Conservation (phyloP, 305 asterid species). For the Fraxinus xanthoxyloides region DNA sequence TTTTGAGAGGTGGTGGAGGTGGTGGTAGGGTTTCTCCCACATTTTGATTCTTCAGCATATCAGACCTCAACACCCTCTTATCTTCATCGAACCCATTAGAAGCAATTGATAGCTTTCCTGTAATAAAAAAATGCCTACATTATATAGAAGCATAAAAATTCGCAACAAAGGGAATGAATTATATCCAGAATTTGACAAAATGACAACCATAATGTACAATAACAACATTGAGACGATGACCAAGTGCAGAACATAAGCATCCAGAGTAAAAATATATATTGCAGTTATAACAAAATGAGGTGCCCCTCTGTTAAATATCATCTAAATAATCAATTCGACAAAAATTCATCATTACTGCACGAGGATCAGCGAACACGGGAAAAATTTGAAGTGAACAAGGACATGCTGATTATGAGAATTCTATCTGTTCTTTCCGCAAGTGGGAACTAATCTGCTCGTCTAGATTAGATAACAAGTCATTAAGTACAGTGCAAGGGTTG, state of each 20-base stretch:
- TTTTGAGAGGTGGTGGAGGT: conserved; percentile 76
- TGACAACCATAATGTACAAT: neutral
- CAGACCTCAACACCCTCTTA: conserved; percentile 48
- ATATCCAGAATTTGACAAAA: neutral
- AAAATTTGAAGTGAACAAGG: neutral
- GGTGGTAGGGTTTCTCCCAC: conserved; percentile 62
- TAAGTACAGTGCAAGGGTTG: neutral
- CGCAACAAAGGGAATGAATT: neutral
- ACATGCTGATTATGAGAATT: neutral
- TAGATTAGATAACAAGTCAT: neutral
- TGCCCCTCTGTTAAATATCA: neutral
- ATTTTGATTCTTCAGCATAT: conserved; percentile 47
- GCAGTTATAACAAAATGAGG: neutral
- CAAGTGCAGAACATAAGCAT: neutral
- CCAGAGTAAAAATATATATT: neutral
- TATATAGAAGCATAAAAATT: neutral
- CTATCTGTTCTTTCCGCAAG: neutral
- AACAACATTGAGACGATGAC: neutral
- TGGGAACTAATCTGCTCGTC: neutral
- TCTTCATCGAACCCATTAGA: conserved; percentile 61
- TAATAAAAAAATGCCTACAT: conserved; percentile 22
- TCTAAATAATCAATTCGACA: neutral
- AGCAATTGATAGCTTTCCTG: conserved; percentile 50
- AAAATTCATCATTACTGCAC: neutral
- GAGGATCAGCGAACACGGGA: neutral